Base-by-base conservation (phyloP, 2,329 filamentous ascomycete species). In the Lecanicillium sp. region DNA sequence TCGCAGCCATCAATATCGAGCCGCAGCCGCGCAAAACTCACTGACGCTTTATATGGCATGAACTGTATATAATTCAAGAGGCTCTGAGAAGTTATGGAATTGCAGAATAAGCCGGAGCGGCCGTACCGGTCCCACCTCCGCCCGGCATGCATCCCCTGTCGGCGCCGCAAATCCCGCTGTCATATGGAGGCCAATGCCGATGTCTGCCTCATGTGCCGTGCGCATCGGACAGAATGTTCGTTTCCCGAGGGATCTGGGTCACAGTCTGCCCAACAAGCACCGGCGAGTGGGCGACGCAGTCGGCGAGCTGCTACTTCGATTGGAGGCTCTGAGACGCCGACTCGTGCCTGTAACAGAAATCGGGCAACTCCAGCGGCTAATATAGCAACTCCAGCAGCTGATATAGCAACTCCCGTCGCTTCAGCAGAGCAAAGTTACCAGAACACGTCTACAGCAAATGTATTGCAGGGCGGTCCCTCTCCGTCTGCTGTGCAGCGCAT, bases 61-160 rank as follows among this genome's bases (percentile, higher is more conserved):
- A 11, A 25, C 7, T 25, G 22, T 11, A 11, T 11, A 7, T 25
- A 25, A 6, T 25, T 25, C 22, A 7, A 25, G 22, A 25, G 6
- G 6, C 22, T 11, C 6, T 6, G 22, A 11, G 7, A 6, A 11
- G 11, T 11, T 6, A 25, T 25, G 22, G 22, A 25, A 11, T 30
- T 15, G 29, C 12, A 30, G 11, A 30, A 15, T n/a, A 30, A n/a
- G 29, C 44, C 42, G 29, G 43, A 46, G 9, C 47, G 76, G 32
- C 76, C 75, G 3, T 80, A 80, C 50, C 63, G 76, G 43, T 80
- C 75, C 7, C 76, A 80, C 56, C 68, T 76, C 43, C 68, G 71
- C 29, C 73, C 75, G 35, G 76, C 76, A 8, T 80, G 77, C 56
- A 59, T 74, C 37, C 60, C 74, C 12, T 81, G 77, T 50, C 67